Conservation (phyloP, 441 rosid species). For the Geranium incanum region DNA sequence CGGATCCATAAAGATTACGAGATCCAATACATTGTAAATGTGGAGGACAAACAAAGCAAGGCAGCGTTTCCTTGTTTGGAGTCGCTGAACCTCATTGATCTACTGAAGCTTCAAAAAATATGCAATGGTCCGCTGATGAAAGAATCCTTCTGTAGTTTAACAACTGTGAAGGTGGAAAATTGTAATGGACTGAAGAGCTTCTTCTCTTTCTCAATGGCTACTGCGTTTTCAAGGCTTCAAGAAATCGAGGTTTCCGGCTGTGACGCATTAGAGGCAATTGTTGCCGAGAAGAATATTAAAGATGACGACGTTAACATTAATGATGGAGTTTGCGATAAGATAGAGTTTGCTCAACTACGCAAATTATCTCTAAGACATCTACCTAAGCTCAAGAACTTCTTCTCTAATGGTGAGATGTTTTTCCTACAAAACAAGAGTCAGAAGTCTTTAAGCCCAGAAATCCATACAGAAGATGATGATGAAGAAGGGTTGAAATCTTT, state of each 20-base stretch:
- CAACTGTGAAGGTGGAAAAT: not conserved
- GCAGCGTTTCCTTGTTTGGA: conserved; percentile 12
- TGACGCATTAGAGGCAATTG: conserved; percentile 2
- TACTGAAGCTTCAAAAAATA: conserved; percentile 11
- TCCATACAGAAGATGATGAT: too few species aligned
- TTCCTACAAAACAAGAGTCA: too few species aligned
- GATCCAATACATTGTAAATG: conserved; percentile 2
- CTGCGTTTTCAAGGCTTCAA: conserved; percentile 10
- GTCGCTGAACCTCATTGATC: conserved; percentile 11
- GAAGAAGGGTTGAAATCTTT: too few species aligned
- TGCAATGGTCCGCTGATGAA: not conserved
- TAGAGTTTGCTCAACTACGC: too few species aligned
- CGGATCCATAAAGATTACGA: not conserved
- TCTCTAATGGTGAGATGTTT: not conserved
- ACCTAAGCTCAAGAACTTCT: not conserved
- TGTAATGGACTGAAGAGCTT: conserved; percentile 4
- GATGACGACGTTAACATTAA: too few species aligned
- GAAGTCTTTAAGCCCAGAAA: not conserved
- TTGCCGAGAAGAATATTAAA: not conserved
- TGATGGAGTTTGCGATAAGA: not conserved
- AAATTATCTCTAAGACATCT: not conserved
- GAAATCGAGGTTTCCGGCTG: conserved; percentile 5
- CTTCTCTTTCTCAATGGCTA: not conserved
- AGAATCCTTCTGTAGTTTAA: conserved; percentile 13
- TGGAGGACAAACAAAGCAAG: not conserved